Conservation (phyloP, 495 filamentous ascomycete species). For the Penicillium robsamsonii region DNA sequence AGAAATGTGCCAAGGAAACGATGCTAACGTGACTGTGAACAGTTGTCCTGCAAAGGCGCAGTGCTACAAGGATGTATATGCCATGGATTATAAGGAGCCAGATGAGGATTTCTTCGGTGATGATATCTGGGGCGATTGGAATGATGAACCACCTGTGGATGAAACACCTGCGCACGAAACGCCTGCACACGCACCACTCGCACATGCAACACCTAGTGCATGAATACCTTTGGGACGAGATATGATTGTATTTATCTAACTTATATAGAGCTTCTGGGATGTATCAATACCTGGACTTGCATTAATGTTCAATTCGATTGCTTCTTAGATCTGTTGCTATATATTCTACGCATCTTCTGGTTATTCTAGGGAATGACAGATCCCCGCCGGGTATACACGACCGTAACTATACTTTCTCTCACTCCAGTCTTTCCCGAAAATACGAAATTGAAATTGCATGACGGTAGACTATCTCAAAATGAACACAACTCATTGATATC, state of each 20-base stretch:
- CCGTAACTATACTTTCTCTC: not conserved
- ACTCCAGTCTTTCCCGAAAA: not conserved
- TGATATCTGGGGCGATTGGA: slow-evolving; percentile 9
- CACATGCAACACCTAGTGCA: not conserved
- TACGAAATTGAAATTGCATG: not conserved
- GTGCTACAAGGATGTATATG: slow-evolving; percentile 36
- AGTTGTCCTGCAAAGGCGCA: slow-evolving; percentile 35
- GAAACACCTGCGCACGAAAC: not conserved
- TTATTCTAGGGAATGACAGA: not conserved
- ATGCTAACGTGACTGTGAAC: slow-evolving; percentile 8
- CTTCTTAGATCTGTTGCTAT: not conserved
- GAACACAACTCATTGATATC: not conserved
- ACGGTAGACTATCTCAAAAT: not conserved
- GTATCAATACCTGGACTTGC: not conserved
- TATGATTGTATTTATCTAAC: slow-evolving; percentile 6
- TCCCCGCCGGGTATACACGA: not conserved
- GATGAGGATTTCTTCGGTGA: slow-evolving; percentile 2
- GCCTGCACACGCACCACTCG: not conserved
- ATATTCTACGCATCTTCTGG: not conserved
- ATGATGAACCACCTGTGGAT: not conserved
- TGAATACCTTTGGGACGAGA: not conserved
- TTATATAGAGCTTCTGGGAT: not conserved
- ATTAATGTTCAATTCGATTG: not conserved
- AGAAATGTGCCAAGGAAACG: not conserved
- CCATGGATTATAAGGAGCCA: slow-evolving; percentile 17